phyloP scores from a whole-genome alignment of 2,329 filamentous ascomycete species.

The Elsinoe fawcettii region DNA sequence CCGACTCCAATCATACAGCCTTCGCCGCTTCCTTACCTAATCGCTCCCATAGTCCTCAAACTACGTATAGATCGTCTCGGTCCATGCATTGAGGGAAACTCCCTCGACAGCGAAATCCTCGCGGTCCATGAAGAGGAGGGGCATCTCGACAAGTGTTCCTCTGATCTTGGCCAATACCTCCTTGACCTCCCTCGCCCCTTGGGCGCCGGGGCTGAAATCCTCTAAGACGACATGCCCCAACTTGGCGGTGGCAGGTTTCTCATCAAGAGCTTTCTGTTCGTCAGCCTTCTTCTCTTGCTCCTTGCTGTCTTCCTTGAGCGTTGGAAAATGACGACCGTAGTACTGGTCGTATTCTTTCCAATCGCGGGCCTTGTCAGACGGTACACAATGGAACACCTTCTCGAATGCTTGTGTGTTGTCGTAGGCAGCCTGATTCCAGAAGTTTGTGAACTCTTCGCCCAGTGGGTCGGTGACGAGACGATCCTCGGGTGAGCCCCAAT shows the following conservation, averaged over 20 bases:
- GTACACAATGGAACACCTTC: conserved; percentile 73
- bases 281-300: conserved; percentile 38
- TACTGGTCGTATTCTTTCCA: conserved; percentile 69
- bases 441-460: conserved; percentile 55
- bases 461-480: conserved; percentile 66
- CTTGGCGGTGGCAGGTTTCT: conserved; percentile 54
- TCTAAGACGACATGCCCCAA: conserved; percentile 75
- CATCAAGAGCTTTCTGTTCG: conserved; percentile 19
- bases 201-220: conserved; percentile 38
- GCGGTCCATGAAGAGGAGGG: conserved; percentile 74
- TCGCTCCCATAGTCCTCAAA: neutral
- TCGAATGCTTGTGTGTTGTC: conserved; percentile 75
- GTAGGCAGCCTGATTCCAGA: conserved; percentile 67
- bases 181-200: conserved; percentile 43
- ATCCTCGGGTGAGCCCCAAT: conserved; percentile 41
- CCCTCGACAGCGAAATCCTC: conserved; percentile 82
- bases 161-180: conserved; percentile 67
- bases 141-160: conserved; percentile 69
- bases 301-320: conserved; percentile 33
- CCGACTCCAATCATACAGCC: too few species aligned
- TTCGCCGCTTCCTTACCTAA: neutral
- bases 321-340: conserved; percentile 57
- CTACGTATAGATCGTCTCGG: conserved; percentile 37
- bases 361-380: conserved; percentile 57
- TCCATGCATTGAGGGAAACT: conserved; percentile 47